A percentile compares a stretch with the other conserved stretches of the same genome.
phyloP scores from a whole-genome alignment of 176 grass and related monocot genomes.

The Otatea glauca region DNA sequence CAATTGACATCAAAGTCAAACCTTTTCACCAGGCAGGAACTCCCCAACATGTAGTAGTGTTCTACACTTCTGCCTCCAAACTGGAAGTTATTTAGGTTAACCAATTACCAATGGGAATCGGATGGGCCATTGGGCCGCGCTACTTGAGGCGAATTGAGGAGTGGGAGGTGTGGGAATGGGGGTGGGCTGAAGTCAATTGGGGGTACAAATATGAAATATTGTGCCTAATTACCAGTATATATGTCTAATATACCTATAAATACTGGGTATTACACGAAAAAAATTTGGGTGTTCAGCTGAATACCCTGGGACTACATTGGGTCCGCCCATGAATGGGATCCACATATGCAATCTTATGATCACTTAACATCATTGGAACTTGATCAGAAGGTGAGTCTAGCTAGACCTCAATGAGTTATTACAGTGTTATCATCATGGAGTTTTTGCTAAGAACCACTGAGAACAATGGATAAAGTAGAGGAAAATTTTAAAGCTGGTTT shows the following conservation, averaged over 20 bases:
- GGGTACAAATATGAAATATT: no score
- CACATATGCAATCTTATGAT: not conserved
- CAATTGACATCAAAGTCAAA: not conserved
- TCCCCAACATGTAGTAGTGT: not conserved
- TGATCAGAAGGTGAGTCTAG: not conserved
- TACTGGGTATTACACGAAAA: no score
- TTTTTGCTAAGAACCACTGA: not conserved
- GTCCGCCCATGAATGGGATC: not conserved
- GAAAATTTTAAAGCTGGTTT: not conserved
- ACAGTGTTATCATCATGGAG: not conserved
- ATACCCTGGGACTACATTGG: no score
- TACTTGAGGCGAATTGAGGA: no score
- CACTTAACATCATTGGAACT: not conserved
- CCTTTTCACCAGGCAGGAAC: conserved; percentile 1
- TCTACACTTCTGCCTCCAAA: not conserved
- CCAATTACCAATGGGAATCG: not conserved
- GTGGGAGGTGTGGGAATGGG: no score
- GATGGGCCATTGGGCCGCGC: no score
- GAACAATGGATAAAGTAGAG: conserved; percentile 1
- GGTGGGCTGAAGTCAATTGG: no score
- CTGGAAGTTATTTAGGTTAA: not conserved
- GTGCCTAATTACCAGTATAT: no score
- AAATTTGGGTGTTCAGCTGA: no score
- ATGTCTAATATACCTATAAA: no score
- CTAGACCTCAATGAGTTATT: not conserved